These are phyloP conservation scores for Penicillium daleae DNA, from an alignment of 495 filamentous ascomycete species.

Conservation along the genomic window DNA sequence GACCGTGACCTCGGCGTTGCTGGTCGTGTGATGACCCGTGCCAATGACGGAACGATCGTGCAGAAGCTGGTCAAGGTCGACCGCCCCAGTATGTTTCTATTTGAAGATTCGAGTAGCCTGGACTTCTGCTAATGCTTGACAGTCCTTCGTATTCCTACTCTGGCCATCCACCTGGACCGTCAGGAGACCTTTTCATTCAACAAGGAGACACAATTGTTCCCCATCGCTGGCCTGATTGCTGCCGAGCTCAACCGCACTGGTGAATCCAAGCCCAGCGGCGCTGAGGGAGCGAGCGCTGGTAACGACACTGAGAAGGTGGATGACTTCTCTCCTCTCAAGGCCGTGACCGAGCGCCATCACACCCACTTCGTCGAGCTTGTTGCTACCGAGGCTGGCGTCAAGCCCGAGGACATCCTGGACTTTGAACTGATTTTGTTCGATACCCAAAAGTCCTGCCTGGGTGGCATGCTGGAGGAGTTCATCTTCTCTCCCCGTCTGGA, in stretches of 20 bases:
- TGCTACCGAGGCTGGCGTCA: constrained; percentile 74
- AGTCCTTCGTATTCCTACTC: constrained; percentile 85
- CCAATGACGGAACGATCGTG: constrained; percentile 70
- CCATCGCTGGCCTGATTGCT: constrained; percentile 84
- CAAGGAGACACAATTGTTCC: constrained; percentile 94
- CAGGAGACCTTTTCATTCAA: constrained; percentile 87
- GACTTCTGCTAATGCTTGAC: constrained; percentile 2
- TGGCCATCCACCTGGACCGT: constrained; percentile 92
- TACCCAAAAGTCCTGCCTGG: constrained; percentile 85
- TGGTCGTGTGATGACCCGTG: constrained; percentile 82
- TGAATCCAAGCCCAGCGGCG: constrained; percentile 33
- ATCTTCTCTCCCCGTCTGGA: constrained; percentile 93
- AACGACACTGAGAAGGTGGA: constrained; percentile 36
- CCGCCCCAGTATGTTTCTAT: constrained; percentile 66
- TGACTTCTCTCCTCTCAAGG: constrained; percentile 69
- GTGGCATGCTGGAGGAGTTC: constrained; percentile 89
- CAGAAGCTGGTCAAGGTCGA: constrained; percentile 91
- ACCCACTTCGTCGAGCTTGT: constrained; percentile 82
- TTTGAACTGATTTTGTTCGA: constrained; percentile 97
- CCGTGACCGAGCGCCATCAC: constrained; percentile 84
- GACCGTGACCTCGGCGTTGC: constrained; percentile 93
- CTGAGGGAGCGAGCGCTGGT: not conserved
- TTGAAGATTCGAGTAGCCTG: not conserved
- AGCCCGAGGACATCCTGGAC: constrained; percentile 75
- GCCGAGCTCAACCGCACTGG: constrained; percentile 82